These are phyloP conservation scores for Umbelopsis vinacea DNA, from an alignment of 192 early-diverging fungal genomes.

Conservation along the genomic window DNA sequence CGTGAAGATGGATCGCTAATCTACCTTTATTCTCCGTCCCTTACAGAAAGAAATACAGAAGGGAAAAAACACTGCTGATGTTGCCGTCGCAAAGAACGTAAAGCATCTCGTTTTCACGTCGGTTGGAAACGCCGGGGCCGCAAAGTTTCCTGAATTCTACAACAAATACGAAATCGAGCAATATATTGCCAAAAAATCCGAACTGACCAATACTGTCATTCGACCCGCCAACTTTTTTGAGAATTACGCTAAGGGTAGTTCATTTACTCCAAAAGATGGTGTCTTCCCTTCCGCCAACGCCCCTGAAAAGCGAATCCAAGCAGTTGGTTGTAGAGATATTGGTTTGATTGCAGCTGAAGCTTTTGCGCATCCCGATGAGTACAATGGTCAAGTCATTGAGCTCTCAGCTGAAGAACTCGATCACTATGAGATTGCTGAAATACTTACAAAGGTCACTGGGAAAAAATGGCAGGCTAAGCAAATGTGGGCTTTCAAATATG, in stretches of 20 bases:
- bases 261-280: neutral
- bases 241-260: neutral
- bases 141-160: neutral
- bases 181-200: neutral
- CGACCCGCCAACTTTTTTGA: slow-evolving; percentile 26
- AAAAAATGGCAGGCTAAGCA: neutral
- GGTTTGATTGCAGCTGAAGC: slow-evolving; percentile 16
- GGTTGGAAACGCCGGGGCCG: neutral
- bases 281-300: neutral
- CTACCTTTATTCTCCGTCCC: too few relatives aligned
- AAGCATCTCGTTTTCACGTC: slow-evolving; percentile 18
- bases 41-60: neutral
- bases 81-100: slow-evolving; percentile 1
- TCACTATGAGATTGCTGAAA: neutral
- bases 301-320: neutral
- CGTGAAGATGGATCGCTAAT: too few relatives aligned
- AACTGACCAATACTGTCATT: slow-evolving; percentile 10
- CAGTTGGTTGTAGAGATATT: slow-evolving; percentile 18
- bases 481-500: neutral
- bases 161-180: slow-evolving; percentile 15
- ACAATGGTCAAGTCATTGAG: neutral
- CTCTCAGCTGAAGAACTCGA: neutral
- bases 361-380: neutral
- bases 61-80: slow-evolving; percentile 11
- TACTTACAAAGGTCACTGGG: neutral